Evolutionary conservation across 345 rosid species (phyloP).

Genomic region (Salix dunnii): DNA sequence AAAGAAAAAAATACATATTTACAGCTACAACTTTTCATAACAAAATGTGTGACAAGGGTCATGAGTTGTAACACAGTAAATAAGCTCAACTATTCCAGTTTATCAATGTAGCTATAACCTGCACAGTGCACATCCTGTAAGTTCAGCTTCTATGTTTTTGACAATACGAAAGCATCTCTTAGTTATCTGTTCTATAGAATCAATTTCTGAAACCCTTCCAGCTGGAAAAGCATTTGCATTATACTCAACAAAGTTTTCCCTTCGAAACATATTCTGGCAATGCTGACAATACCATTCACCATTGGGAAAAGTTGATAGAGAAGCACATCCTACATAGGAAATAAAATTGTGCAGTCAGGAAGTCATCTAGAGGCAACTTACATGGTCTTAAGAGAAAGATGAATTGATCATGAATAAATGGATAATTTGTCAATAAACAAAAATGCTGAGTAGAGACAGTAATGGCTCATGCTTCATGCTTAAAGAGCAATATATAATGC

Average conservation of each 20-base stretch:
- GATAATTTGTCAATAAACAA: not conserved
- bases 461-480: not conserved
- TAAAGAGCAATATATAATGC: not conserved
- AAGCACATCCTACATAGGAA: slow-evolving; percentile 65
- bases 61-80: slow-evolving; percentile 1
- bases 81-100: slow-evolving; percentile 10
- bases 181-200: slow-evolving; percentile 74
- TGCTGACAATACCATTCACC: slow-evolving; percentile 83
- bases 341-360: slow-evolving; percentile 16
- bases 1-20: not conserved
- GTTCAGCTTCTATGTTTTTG: slow-evolving; percentile 54
- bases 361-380: slow-evolving; percentile 5
- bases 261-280: slow-evolving; percentile 57
- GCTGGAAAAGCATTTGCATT: slow-evolving; percentile 83
- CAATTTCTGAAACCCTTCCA: slow-evolving; percentile 80
- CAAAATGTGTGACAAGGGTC: not conserved
- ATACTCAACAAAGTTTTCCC: slow-evolving; percentile 62
- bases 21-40: not conserved
- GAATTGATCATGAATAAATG: not conserved
- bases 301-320: slow-evolving; percentile 49
- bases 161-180: slow-evolving; percentile 86
- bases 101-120: slow-evolving; percentile 39
- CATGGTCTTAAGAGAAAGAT: not conserved
- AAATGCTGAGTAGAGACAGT: not conserved
- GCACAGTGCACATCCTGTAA: slow-evolving; percentile 84